Evolutionary conservation across 83 land plant genomes (phyloP).

Genomic region (Picea abies): DNA sequence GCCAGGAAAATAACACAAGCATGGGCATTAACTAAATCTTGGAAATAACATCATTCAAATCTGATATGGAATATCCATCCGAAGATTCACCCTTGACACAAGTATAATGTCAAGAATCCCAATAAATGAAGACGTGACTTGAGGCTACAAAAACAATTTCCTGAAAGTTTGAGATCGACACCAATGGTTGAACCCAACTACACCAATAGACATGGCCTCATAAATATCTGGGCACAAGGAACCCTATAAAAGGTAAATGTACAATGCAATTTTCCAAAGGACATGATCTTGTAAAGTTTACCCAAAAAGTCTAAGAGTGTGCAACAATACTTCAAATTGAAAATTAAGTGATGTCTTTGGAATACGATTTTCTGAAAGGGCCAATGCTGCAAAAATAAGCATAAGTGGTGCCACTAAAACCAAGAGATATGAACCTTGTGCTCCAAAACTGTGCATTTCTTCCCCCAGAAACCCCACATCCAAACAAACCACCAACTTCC

Average conservation of each 20-base stretch:
- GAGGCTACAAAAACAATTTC: conserved; percentile 29
- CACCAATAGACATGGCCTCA: conserved; percentile 33
- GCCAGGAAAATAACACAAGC: conserved; percentile 27
- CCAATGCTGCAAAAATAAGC: conserved; percentile 36
- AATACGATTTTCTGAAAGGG: conserved; percentile 24
- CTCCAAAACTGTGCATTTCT: conserved; percentile 30
- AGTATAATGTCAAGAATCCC: conserved; percentile 28
- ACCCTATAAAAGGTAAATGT: too few relatives aligned
- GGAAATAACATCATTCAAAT: conserved; percentile 21
- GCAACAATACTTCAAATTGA: conserved; percentile 18
- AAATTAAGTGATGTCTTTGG: conserved; percentile 13
- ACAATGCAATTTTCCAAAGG: too few relatives aligned
- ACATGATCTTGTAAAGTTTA: conserved; percentile 15
- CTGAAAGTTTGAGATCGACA: conserved; percentile 21
- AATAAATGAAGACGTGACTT: conserved; percentile 24
- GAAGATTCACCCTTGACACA: conserved; percentile 24
- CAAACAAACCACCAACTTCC: conserved; percentile 37
- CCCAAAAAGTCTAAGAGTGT: conserved; percentile 23
- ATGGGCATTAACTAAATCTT: conserved; percentile 35
- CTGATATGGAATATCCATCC: conserved; percentile 29
- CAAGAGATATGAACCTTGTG: conserved; percentile 29
- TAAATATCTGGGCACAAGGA: conserved; percentile 20
- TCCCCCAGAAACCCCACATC: conserved; percentile 32
- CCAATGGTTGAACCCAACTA: conserved; percentile 31
- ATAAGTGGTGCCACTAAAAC: conserved; percentile 30